Evolutionary conservation across 2,329 filamentous ascomycete genomes (phyloP), one percentile per base, ranked within the genome.

Genomic region (Sporothrix globosa): DNA sequence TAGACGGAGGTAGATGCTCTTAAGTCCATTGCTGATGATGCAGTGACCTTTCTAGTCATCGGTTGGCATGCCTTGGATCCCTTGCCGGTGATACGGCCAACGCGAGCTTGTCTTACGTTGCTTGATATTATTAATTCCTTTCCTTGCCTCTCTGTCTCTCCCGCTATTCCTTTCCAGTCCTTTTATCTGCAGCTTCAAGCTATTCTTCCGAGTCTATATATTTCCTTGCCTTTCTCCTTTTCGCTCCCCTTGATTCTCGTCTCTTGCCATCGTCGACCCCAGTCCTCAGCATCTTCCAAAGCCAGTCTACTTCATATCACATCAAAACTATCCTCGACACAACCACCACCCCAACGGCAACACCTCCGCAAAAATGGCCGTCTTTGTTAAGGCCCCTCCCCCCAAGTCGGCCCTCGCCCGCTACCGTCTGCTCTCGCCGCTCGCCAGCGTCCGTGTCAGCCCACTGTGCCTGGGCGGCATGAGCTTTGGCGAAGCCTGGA

Each of bases 361-460:
- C 41, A 1, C 24, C 19, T n/a, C 21, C 54, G 52, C 34, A 50
- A 52, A 4, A 54, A 76, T 72, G 72, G 78, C 19, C 80, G 70
- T 72, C 50, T 72, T 80, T 10, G 80, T 81, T 21, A 73, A 75
- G 67, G 82, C 85, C 6, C 81, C 85, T 4, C 79, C 83, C 4
- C 84, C 88, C 34, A 83, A 86, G 77, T 89, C 88, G 70, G 85
- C 87, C 69, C 79, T 92, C 73, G 88, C 83, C 72, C 85, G 87
- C 68, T 90, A 91, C 75, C 87, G 90, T 7, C 79, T 92, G 60
- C 84, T 92, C 14, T 86, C 90, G 1, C 88, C 90, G 11, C 86
- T 84, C 0, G 90, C 91, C 2, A 84, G 85, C 0, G 83, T 92
- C 27, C 83, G 88, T 44, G 89, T 92, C n/a, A 90, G 87, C 73